Base-by-base conservation (phyloP, 257 asterid species). In the Echium plantagineum region DNA sequence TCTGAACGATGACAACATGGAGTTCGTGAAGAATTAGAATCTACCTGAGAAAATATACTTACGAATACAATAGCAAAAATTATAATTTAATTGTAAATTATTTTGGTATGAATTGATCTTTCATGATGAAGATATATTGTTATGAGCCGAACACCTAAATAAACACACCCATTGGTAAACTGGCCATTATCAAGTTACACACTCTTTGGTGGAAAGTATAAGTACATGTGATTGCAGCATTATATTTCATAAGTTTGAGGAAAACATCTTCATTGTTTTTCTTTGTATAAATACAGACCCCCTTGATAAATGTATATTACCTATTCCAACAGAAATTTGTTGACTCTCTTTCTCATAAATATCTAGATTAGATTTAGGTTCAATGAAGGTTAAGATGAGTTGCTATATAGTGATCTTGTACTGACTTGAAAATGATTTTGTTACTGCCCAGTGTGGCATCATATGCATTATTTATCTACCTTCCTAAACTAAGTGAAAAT, bases 1-100 rank as follows among this genome's bases (percentile, higher is more conserved):
- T 81, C 98, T 91, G 85, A 68, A 57, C 63, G 32, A 74, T 26
- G 52, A 64, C 47, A 58, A 64, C 38, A 8, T 15, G 24, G 15
- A 21, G 38, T 8, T 56, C 17, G 20, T 21, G 38, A 22, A 56
- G 12, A 56, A 56, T 21, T 10, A 56, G 16, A 5, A 56, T 16
- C 38, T 56, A 24, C 1, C 38, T 21, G 60, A 56, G 26, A 53
- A 19, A 24, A 53, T 53, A 17, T n/a, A 53, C 56, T 6, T 35
- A 42, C 13, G 26, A n/a, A 18, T 0, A 6, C 16, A 53, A 19
- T 19, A 53, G 21, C 0, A 9, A 8, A 8, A 20, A 19, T 16
- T 9, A 16, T 49, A 24, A 53, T n/a, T 22, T 53, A 19, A n/a
- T 15, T 53, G 57, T 28, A 53, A 19, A 53, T 19, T 21, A 20